Percentiles rank a stretch among this genome's conserved stretches.
These are phyloP conservation scores for Plantago major DNA, from an alignment of 257 asterid species.

Conservation along the genomic window DNA sequence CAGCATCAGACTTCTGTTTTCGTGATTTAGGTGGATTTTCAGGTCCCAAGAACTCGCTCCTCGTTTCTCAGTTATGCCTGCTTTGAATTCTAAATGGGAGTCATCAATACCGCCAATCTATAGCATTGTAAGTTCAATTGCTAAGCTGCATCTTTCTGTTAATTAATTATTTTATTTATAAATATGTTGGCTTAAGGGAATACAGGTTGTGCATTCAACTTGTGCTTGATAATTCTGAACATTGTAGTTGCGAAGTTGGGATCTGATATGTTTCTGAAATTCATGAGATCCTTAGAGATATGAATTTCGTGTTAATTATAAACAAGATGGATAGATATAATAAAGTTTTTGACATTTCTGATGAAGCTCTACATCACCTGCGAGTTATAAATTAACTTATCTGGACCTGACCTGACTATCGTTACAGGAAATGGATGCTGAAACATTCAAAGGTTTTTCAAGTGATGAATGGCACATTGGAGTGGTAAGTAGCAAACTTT, in stretches of 20 bases:
- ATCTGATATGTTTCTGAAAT: no score
- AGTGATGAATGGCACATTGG: conserved; percentile 86
- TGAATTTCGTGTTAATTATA: not conserved
- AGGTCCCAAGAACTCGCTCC: conserved; percentile 66
- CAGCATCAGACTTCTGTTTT: not conserved
- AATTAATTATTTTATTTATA: no score
- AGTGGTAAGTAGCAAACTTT: conserved; percentile 45
- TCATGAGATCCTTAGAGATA: no score
- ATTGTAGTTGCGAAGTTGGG: no score
- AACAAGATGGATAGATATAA: not conserved
- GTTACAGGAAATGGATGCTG: conserved; percentile 84
- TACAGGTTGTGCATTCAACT: no score
- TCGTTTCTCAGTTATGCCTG: conserved; percentile 75
- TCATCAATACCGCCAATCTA: conserved; percentile 69
- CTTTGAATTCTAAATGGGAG: conserved; percentile 37
- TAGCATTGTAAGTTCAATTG: conserved; percentile 62
- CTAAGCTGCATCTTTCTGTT: not conserved
- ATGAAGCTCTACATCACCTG: not conserved
- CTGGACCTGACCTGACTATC: conserved; percentile 3
- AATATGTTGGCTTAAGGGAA: no score
- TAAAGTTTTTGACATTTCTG: not conserved
- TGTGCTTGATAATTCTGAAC: no score
- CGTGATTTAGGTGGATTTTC: conserved; percentile 58
- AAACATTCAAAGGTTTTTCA: conserved; percentile 55
- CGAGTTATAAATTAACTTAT: not conserved